These are phyloP conservation scores for Raphanus sativus DNA, from an alignment of 345 rosid genomes.

Conservation along the genomic window DNA sequence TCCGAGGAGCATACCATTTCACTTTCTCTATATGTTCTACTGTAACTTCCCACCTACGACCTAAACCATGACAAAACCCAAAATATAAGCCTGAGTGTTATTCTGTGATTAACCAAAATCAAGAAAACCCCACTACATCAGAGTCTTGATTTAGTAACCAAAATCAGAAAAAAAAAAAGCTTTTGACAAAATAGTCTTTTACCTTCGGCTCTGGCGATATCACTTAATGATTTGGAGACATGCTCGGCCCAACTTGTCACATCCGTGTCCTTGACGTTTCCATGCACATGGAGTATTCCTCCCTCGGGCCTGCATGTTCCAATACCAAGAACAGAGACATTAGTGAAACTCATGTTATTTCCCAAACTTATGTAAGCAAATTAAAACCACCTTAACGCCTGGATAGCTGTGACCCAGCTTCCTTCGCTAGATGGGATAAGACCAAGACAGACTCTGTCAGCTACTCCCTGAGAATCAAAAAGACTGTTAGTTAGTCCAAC, in stretches of 20 bases:
- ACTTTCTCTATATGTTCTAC: slow-evolving; percentile 78
- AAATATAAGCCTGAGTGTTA: background rate
- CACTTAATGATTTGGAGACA: slow-evolving; percentile 50
- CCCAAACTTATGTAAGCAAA: background rate
- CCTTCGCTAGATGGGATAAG: slow-evolving; percentile 89
- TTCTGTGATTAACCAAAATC: background rate
- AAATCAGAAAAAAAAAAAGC: background rate
- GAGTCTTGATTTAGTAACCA: background rate
- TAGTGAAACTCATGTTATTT: background rate
- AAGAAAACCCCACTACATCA: background rate
- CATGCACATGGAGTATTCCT: slow-evolving; percentile 86
- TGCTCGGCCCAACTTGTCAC: slow-evolving; percentile 58
- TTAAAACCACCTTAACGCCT: slow-evolving; percentile 68
- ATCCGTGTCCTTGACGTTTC: slow-evolving; percentile 79
- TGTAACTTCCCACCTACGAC: slow-evolving; percentile 69
- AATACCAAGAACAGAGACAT: slow-evolving; percentile 12
- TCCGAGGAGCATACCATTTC: slow-evolving; percentile 92
- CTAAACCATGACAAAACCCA: slow-evolving; percentile 42
- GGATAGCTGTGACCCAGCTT: slow-evolving; percentile 85
- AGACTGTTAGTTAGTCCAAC: background rate
- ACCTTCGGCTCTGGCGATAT: slow-evolving; percentile 78
- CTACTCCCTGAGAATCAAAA: slow-evolving; percentile 62
- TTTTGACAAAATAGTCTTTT: slow-evolving; percentile 11
- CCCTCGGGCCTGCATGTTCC: slow-evolving; percentile 66
- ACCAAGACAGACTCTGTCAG: slow-evolving; percentile 88